Base-by-base conservation (phyloP, 2,329 filamentous ascomycete species). In the Orbilia javanica region DNA sequence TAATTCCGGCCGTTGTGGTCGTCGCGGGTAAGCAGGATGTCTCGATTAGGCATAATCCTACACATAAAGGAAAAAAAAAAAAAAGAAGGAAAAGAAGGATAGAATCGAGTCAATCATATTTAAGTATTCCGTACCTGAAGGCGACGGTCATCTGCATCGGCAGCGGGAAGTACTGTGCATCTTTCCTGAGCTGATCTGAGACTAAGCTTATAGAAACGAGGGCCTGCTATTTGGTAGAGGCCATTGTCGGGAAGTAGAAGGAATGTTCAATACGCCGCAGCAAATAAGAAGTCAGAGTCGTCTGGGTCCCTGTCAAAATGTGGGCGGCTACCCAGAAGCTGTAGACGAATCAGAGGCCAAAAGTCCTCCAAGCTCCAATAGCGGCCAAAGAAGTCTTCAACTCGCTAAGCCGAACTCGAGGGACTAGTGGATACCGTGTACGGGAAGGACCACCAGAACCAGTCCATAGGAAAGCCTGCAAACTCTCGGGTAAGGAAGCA, bases 401-500 rank as follows among this genome's bases (percentile, higher is more conserved):
- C 67, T 78, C 74, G 74, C 74, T 78, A 78, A 78, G 46, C 74
- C 74, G 50, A 78, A 78, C 62, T 71, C n/a, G 74, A 70, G 64
- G 71, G 27, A 29, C 31, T 46, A 78, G 74, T 78, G 74, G 74
- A 48, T 72, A 71, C 67, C 74, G 57, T 63, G 67, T 60, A 71
- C 74, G 67, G 74, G 74, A 78, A 70, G 74, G 53, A 62, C 57
- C 66, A 77, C 65, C 50, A 60, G 34, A 46, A 31, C 66, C 66
- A 67, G 62, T 62, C 67, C 74, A 71, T 66, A 71, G 50, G 65
- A 67, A 27, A 70, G 74, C 60, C 65, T 71, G 62, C 62, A 68
- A 63, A 55, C 39, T 72, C 67, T 78, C 74, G 74, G 74, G 74
- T 72, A 78, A 68, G 74, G 65, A 72, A 68, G 60, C 74, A 67